Conservation (phyloP, 192 early-diverging fungal species). For the Umbelopsis vinacea region DNA sequence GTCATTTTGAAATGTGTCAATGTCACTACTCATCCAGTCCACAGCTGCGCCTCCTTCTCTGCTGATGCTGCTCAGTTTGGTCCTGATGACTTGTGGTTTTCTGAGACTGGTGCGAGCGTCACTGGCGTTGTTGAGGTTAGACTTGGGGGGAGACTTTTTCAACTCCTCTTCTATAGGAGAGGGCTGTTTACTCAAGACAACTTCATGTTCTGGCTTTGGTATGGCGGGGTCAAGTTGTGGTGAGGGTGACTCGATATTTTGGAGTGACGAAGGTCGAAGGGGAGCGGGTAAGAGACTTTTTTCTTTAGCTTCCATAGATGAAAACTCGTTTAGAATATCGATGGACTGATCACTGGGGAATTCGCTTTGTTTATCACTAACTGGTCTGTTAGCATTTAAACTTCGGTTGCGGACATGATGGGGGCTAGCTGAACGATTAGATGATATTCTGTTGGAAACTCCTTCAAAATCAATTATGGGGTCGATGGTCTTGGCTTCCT, state of each 20-base stretch:
- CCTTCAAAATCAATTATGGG: neutral
- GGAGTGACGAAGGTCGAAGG: neutral
- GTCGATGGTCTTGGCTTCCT: neutral
- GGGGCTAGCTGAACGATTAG: neutral
- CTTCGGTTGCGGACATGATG: neutral
- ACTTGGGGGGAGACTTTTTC: neutral
- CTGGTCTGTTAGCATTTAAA: neutral
- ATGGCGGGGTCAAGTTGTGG: neutral
- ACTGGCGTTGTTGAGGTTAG: neutral
- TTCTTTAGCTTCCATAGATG: constrained; percentile 3
- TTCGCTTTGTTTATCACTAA: neutral
- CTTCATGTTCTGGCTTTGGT: neutral
- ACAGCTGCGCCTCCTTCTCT: neutral
- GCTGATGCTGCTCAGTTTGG: neutral
- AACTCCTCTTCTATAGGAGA: neutral
- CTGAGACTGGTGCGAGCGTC: constrained; percentile 1
- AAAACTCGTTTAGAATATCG: neutral
- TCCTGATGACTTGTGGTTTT: neutral
- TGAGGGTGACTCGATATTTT: neutral
- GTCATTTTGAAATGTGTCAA: neutral
- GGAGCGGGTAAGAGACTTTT: constrained; percentile 16
- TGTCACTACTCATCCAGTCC: constrained; percentile 9
- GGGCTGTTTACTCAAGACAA: neutral
- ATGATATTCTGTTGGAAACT: neutral
- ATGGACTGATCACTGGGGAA: neutral